Conservation (phyloP, 1,284 basidiomycete genomes). For the Microstroma glucosiphilum region DNA sequence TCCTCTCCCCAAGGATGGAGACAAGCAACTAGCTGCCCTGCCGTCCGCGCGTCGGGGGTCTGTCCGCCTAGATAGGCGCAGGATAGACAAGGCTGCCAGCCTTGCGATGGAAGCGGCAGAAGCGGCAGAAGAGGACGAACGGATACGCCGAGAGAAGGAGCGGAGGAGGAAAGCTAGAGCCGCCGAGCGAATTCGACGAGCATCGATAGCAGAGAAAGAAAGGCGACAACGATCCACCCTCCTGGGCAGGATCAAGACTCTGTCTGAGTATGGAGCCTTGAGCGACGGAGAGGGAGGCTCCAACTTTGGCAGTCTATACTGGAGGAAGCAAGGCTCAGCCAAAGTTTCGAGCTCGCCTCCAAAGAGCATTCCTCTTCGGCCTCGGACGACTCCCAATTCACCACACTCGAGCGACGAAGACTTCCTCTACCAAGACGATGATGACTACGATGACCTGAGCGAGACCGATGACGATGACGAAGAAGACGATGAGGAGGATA, state of each 20-base stretch:
- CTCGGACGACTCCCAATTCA: neutral
- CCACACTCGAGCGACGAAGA: neutral
- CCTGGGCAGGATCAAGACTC: neutral
- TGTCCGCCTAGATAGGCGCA: constrained; percentile 23
- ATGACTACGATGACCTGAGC: neutral
- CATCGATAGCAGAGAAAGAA: neutral
- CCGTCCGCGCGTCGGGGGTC: constrained; percentile 10
- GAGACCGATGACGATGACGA: constrained; percentile 13
- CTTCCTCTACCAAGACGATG: neutral
- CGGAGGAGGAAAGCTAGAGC: neutral
- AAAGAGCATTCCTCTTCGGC: neutral
- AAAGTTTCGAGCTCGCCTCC: neutral
- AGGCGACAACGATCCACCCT: neutral
- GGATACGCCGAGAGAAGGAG: constrained; percentile 19
- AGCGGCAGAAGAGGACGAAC: constrained; percentile 30
- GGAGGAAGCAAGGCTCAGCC: neutral
- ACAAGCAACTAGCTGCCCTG: neutral
- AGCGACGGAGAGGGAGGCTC: neutral
- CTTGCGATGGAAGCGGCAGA: constrained; percentile 33
- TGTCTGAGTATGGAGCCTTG: neutral
- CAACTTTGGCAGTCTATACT: neutral
- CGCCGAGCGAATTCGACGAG: neutral
- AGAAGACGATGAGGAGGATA: constrained; percentile 20
- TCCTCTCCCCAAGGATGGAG: neutral
- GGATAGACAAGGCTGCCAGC: constrained; percentile 33